A percentile compares a stretch with the other conserved stretches of the same genome.
These are phyloP conservation scores for Piper betle DNA, from an alignment of 164 flowering plant species.

Conservation along the genomic window DNA sequence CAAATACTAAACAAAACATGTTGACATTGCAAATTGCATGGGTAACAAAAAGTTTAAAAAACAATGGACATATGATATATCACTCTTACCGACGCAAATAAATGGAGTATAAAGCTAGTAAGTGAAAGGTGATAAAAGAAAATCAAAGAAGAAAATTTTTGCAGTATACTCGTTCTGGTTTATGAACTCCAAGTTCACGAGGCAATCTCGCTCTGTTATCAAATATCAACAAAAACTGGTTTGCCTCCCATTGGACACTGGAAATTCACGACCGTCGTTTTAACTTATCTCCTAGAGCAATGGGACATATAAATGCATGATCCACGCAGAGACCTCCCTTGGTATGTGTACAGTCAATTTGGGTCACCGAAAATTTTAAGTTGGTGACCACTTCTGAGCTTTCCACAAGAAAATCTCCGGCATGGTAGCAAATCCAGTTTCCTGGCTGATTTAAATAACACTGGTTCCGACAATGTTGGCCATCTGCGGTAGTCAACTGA, in stretches of 20 bases:
- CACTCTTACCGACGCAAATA: background rate
- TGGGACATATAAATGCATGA: conserved; percentile 47
- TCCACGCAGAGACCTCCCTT: conserved; percentile 91
- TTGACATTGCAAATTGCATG: too few relatives aligned
- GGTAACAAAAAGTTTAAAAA: too few relatives aligned
- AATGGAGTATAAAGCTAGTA: too few relatives aligned
- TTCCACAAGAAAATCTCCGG: conserved; percentile 2
- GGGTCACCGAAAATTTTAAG: conserved; percentile 63
- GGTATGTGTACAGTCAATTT: conserved; percentile 89
- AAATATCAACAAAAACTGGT: too few relatives aligned
- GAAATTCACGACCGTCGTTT: background rate
- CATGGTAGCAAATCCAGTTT: background rate
- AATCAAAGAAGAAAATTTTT: background rate
- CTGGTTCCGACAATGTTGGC: background rate
- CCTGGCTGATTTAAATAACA: background rate
- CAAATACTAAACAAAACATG: too few relatives aligned
- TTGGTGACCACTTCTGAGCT: conserved; percentile 24
- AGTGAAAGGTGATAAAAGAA: background rate
- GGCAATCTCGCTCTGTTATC: too few relatives aligned
- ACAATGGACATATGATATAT: background rate
- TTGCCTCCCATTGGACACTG: background rate
- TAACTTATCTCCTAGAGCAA: conserved; percentile 14
- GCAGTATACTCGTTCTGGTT: background rate
- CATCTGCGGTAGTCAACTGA: conserved; percentile 38
- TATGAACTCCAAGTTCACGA: background rate